phyloP scores from a whole-genome alignment of 768 basidiomycete species.

The Termitomyces sp. region DNA sequence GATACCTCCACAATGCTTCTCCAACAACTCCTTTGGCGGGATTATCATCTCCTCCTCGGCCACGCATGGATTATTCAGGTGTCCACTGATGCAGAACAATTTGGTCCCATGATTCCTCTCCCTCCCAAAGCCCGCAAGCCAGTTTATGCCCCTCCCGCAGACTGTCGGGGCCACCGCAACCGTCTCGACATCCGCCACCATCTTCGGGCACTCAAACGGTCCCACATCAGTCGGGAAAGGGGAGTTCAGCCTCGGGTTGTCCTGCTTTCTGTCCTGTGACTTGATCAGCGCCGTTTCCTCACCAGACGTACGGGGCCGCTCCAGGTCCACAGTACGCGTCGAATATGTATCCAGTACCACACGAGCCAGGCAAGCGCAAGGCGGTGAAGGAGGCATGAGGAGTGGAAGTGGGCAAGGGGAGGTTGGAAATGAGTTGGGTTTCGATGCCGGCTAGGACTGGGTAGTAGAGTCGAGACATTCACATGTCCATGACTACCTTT shows the following conservation, averaged over 20 bases:
- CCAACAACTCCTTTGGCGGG: constrained; percentile 85
- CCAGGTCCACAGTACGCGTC: constrained; percentile 98
- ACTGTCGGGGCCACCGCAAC: constrained; percentile 98
- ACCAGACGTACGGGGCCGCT: constrained; percentile 97
- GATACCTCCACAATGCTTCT: constrained; percentile 96
- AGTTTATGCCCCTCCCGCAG: constrained; percentile 77
- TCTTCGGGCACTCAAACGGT: constrained; percentile 93
- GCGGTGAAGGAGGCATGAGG: no score
- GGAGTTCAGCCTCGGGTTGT: constrained; percentile 95
- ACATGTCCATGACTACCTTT: no score
- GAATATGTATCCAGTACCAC: constrained; percentile 89
- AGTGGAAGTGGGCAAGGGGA: no score
- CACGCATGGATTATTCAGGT: constrained; percentile 97
- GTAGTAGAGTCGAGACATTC: no score
- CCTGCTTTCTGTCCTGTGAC: constrained; percentile 95
- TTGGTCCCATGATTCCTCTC: constrained; percentile 95
- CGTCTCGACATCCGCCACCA: constrained; percentile 98
- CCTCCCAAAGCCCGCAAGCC: constrained; percentile 92
- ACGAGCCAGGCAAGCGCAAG: constrained; percentile 90
- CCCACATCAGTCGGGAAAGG: constrained; percentile 99
- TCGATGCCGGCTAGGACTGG: no score
- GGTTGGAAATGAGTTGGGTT: no score
- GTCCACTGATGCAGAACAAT: constrained; percentile 92
- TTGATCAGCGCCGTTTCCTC: constrained; percentile 99
- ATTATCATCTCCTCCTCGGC: constrained; percentile 99